Base-by-base conservation (phyloP, 192 early-diverging fungal genomes). In the Gryganskiella cystojenkinii region DNA sequence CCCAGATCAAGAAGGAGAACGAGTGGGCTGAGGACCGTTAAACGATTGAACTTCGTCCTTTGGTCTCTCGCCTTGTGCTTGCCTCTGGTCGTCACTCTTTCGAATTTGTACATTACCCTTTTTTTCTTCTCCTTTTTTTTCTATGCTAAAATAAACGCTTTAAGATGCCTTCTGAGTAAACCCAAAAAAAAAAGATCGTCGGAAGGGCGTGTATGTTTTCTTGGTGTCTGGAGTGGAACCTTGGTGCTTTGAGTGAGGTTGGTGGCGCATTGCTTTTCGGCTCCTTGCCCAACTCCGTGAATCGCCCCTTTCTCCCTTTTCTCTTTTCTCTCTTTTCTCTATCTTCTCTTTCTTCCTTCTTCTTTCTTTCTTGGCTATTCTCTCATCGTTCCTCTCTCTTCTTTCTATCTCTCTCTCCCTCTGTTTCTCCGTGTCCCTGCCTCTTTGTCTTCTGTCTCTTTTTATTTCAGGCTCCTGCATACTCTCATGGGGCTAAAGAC, bases 1-100 rank as follows among this genome's bases (percentile, higher is more conserved):
- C 92, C 55, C 95, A 98, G 85, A 93, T 94, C 71, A 83, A 80
- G 64, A 90, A 84, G 72, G 93, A 93, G 79, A 93, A 93, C 81
- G 88, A 89, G 80, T 89, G 88, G 85, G 87, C 85, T 47, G 86
- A 86, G 74, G 84, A 82, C 61, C 79, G 81, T n/a, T 88, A 75
- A 79, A 19, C 37, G 7, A 13, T 9, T 40, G 37, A 9, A 13
- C 13, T 40, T 13, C n/a, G n/a, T n/a, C n/a, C n/a, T n/a, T n/a
- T n/a, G n/a, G n/a, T n/a, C 7, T 40, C 37, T 40, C 37, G 13
- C 13, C 13, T 13, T 40, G 37, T 9, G 13, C 37, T 40, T 40
- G 37, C 37, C 37, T 5, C 5, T 40, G 37, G 13, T 13, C 7
- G 37, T 13, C 13, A 5, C 37, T 40, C 7, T 13, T 13, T 40